Evolutionary conservation across 2,329 filamentous ascomycete species (phyloP).

Genomic region (Malbranchea cinnamomea): DNA sequence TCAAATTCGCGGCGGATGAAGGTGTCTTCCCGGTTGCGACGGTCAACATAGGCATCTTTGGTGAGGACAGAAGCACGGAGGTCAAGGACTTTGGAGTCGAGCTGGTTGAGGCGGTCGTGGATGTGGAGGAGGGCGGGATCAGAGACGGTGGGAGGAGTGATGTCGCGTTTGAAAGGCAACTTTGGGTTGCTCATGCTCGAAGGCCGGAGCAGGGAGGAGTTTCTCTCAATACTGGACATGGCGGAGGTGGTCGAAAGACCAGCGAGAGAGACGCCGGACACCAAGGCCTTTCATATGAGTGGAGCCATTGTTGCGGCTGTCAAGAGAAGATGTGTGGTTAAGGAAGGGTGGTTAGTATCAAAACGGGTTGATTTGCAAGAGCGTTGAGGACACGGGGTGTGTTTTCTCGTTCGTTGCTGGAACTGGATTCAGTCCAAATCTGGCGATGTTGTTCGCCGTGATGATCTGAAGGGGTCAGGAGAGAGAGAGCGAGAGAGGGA

Average conservation of each 20-base stretch:
- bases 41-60: constrained; percentile 25
- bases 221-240: constrained; percentile 22
- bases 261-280: not conserved
- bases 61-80: constrained; percentile 24
- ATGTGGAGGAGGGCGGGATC: constrained; percentile 23
- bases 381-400: not conserved
- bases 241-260: constrained; percentile 14
- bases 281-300: not conserved
- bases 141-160: constrained; percentile 19
- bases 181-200: constrained; percentile 25
- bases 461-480: too few relatives aligned
- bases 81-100: constrained; percentile 24
- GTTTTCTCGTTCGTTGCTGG: not conserved
- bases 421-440: too few relatives aligned
- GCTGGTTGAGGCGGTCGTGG: constrained; percentile 24
- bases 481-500: too few relatives aligned
- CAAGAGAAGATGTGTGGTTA: constrained; percentile 1
- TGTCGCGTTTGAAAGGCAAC: constrained; percentile 20
- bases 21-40: constrained; percentile 25
- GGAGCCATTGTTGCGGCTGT: constrained; percentile 3
- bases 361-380: not conserved
- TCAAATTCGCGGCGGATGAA: constrained; percentile 26
- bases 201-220: constrained; percentile 21
- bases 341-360: not conserved
- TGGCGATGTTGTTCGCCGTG: too few relatives aligned